phyloP scores from a whole-genome alignment of 768 basidiomycete species.

The Naganishia kalamii region DNA sequence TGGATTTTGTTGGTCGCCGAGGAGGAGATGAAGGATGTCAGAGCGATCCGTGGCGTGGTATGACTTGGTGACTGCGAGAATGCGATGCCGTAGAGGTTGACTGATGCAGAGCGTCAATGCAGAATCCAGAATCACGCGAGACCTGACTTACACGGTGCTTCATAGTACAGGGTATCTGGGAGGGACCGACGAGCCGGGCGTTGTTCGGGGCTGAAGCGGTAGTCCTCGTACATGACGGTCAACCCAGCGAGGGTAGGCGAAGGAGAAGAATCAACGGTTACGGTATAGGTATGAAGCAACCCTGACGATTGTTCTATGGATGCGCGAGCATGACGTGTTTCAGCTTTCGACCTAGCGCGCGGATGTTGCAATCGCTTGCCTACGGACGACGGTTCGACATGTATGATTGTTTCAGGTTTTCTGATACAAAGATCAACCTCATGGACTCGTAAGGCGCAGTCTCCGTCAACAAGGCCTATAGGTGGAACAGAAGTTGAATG shows the following conservation, averaged over 20 bases:
- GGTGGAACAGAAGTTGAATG: too few species aligned
- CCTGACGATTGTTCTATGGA: too few species aligned
- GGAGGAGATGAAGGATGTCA: slow-evolving; percentile 71
- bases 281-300: too few species aligned
- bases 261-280: too few species aligned
- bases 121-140: not conserved
- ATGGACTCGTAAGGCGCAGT: too few species aligned
- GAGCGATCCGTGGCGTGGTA: slow-evolving; percentile 67
- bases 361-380: not conserved
- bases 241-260: too few species aligned
- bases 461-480: too few species aligned
- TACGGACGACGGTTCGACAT: not conserved
- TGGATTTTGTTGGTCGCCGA: slow-evolving; percentile 51
- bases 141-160: slow-evolving; percentile 66
- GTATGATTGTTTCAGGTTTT: too few species aligned
- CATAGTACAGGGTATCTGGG: slow-evolving; percentile 58
- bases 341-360: too few species aligned
- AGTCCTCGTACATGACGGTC: slow-evolving; percentile 12
- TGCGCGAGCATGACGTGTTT: too few species aligned
- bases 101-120: slow-evolving; percentile 25
- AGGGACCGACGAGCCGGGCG: slow-evolving; percentile 1
- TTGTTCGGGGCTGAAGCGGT: slow-evolving; percentile 6
- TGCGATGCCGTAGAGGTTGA: slow-evolving; percentile 41
- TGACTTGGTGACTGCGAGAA: slow-evolving; percentile 57
- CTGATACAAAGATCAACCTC: too few species aligned